These are phyloP conservation scores for Talaromyces sp. DNA, from an alignment of 2,329 filamentous ascomycete genomes.

Conservation along the genomic window DNA sequence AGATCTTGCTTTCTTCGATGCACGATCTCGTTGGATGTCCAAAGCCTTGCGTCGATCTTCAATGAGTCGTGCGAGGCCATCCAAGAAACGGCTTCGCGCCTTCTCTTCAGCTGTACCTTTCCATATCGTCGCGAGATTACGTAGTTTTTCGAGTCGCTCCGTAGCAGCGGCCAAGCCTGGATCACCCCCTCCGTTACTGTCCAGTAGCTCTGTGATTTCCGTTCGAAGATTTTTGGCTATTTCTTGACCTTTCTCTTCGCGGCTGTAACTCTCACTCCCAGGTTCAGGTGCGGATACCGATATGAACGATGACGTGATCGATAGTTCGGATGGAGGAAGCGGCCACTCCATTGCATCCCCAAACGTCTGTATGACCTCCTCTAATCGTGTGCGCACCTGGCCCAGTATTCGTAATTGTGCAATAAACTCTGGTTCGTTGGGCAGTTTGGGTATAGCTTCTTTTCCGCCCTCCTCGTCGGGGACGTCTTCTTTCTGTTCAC, in stretches of 20 bases:
- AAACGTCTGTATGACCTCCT: slow-evolving; percentile 85
- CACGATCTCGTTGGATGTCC: slow-evolving; percentile 36
- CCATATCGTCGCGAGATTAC: slow-evolving; percentile 77
- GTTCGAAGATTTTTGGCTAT: slow-evolving; percentile 62
- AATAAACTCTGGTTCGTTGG: slow-evolving; percentile 64
- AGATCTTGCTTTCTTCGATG: slow-evolving; percentile 26
- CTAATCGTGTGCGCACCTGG: slow-evolving; percentile 76
- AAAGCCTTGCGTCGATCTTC: slow-evolving; percentile 63
- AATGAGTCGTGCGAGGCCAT: slow-evolving; percentile 73
- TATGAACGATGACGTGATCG: slow-evolving; percentile 78
- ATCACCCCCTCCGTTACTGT: slow-evolving; percentile 56
- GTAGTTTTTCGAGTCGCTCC: slow-evolving; percentile 70
- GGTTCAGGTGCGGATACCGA: slow-evolving; percentile 84
- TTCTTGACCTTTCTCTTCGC: slow-evolving; percentile 82
- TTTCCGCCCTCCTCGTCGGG: slow-evolving; percentile 12
- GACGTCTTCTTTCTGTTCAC: not conserved
- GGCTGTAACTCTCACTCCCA: slow-evolving; percentile 62
- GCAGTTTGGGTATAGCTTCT: not conserved
- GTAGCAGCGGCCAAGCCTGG: slow-evolving; percentile 67
- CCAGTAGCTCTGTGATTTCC: slow-evolving; percentile 68
- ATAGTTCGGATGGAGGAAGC: slow-evolving; percentile 81
- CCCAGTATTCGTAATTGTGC: slow-evolving; percentile 77
- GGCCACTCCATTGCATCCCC: slow-evolving; percentile 95
- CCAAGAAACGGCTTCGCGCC: slow-evolving; percentile 75
- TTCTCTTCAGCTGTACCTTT: slow-evolving; percentile 95